Conservation (phyloP, 2,329 filamentous ascomycete genomes). For the Ophiocordyceps sinensis region DNA sequence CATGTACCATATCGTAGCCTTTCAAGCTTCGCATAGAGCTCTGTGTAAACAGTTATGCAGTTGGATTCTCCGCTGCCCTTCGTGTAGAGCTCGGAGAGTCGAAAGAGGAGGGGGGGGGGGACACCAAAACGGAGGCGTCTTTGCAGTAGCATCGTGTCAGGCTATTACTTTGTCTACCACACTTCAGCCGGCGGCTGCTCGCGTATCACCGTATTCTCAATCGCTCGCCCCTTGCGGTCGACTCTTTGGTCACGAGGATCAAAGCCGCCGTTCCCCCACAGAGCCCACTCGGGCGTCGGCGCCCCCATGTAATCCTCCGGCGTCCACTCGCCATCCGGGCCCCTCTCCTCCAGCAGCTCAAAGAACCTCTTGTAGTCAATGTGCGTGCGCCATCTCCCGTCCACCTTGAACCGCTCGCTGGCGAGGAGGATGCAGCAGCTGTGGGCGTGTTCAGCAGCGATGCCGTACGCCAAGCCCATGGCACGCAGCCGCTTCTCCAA, state of each 20-base stretch:
- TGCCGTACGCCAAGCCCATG: constrained; percentile 69
- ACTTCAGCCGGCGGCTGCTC: constrained; percentile 12
- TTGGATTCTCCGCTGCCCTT: background rate
- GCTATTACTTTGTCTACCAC: constrained; percentile 1
- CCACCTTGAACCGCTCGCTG: constrained; percentile 60
- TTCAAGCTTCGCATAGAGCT: constrained; percentile 22
- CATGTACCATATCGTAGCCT: constrained; percentile 27
- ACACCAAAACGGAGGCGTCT: constrained; percentile 15
- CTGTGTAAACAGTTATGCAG: constrained; percentile 25
- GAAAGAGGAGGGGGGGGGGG: constrained; percentile 13
- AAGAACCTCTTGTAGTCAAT: constrained; percentile 92
- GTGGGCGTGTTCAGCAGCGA: constrained; percentile 89
- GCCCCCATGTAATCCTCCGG: constrained; percentile 85
- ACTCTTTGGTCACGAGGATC: constrained; percentile 82
- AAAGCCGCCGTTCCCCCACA: constrained; percentile 89
- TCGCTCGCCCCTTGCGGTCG: constrained; percentile 66
- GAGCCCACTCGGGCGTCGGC: constrained; percentile 83
- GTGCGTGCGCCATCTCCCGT: constrained; percentile 75
- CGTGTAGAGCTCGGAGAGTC: constrained; percentile 6
- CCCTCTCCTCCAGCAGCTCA: constrained; percentile 57
- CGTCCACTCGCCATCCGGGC: constrained; percentile 52
- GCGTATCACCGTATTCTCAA: constrained; percentile 25
- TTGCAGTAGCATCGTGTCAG: constrained; percentile 8
- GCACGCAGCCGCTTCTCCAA: constrained; percentile 54
- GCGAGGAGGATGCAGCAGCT: constrained; percentile 85